These are phyloP conservation scores for Xylaria venustula DNA, from an alignment of 495 filamentous ascomycete species.

Conservation along the genomic window DNA sequence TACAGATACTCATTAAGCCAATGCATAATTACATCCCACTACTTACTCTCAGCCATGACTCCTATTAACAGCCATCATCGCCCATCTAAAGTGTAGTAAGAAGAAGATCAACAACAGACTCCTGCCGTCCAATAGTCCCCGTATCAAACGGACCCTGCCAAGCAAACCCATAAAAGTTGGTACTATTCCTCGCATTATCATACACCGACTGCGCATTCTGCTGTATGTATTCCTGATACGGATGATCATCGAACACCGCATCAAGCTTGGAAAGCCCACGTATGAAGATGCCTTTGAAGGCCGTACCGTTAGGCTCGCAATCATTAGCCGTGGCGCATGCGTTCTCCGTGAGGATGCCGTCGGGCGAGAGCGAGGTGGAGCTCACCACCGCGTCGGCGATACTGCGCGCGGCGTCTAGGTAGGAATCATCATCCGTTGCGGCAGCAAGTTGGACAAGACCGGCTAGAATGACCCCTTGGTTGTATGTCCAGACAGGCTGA, in stretches of 20 bases:
- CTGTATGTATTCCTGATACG: conserved; percentile 51
- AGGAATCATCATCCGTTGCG: conserved; percentile 35
- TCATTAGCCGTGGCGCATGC: conserved; percentile 45
- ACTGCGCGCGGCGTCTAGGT: conserved; percentile 49
- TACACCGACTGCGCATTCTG: conserved; percentile 59
- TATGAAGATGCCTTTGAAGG: conserved; percentile 76
- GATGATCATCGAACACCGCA: conserved; percentile 38
- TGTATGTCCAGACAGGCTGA: conserved; percentile 64
- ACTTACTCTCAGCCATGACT: not conserved
- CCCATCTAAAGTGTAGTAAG: conserved; percentile 43
- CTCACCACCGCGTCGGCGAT: conserved; percentile 59
- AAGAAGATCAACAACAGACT: conserved; percentile 57
- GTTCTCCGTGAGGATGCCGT: conserved; percentile 59
- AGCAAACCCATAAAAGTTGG: conserved; percentile 49
- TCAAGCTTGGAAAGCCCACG: conserved; percentile 60
- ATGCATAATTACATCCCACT: not conserved
- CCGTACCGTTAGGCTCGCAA: conserved; percentile 57
- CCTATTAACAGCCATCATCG: too few species aligned
- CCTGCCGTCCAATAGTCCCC: conserved; percentile 56
- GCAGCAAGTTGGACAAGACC: conserved; percentile 59
- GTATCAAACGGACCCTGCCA: conserved; percentile 56
- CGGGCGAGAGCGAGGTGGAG: conserved; percentile 43
- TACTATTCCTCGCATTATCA: conserved; percentile 46
- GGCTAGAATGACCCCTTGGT: conserved; percentile 72
- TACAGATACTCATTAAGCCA: not conserved